Conservation (phyloP, 495 filamentous ascomycete species). For the Glonium stellatum region DNA sequence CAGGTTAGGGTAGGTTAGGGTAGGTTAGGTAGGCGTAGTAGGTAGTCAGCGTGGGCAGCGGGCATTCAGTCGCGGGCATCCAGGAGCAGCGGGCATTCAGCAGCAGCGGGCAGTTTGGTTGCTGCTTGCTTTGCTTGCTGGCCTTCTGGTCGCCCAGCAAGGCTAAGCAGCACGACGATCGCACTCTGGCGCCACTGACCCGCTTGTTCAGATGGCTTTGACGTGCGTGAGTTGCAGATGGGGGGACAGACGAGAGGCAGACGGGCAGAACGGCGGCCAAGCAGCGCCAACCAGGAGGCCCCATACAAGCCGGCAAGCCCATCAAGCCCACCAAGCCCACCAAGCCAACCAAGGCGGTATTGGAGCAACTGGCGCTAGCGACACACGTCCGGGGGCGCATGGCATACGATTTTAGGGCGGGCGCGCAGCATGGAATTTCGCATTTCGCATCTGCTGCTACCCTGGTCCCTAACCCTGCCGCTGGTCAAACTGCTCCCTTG, state of each 20-base stretch:
- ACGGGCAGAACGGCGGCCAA: too few relatives aligned
- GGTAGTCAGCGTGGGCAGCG: too few relatives aligned
- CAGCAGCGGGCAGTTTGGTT: too few relatives aligned
- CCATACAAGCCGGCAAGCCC: too few relatives aligned
- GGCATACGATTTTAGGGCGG: background rate
- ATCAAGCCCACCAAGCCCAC: background rate
- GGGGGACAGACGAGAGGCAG: too few relatives aligned
- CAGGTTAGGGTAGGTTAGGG: too few relatives aligned
- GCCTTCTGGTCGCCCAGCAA: background rate
- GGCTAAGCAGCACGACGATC: background rate
- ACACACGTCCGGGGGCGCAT: background rate
- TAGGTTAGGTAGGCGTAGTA: too few relatives aligned
- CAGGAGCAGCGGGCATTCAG: too few relatives aligned
- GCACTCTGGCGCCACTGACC: background rate
- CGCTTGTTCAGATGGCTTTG: background rate
- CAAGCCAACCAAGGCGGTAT: background rate
- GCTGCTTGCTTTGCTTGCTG: background rate
- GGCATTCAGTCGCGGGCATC: too few relatives aligned
- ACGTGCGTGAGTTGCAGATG: background rate
- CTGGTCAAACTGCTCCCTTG: slow-evolving; percentile 3
- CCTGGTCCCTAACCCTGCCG: background rate
- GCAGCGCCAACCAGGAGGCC: too few relatives aligned
- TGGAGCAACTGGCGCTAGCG: background rate
- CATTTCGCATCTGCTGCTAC: background rate
- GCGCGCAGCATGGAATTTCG: background rate